Evolutionary conservation across 176 grass and related monocot genomes (phyloP).

Genomic region (Bothriochloa decipiens): DNA sequence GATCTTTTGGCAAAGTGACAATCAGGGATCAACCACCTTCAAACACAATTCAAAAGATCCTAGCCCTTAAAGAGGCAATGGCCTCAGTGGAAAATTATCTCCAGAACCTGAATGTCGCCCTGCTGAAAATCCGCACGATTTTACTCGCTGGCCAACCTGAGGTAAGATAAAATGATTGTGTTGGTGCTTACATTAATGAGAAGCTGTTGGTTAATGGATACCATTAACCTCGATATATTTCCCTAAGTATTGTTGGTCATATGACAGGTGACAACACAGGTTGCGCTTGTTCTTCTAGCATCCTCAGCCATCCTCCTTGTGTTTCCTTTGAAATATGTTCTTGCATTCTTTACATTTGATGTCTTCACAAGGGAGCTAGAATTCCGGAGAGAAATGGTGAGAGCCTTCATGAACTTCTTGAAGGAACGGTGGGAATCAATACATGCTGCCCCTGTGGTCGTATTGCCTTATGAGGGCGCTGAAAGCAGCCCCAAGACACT

Average conservation of each 20-base stretch:
- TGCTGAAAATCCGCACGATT: constrained; percentile 80
- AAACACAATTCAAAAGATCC: constrained; percentile 93
- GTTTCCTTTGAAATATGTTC: constrained; percentile 84
- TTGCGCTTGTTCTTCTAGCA: constrained; percentile 69
- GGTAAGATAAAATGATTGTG: constrained; percentile 54
- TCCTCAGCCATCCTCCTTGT: constrained; percentile 65
- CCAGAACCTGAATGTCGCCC: constrained; percentile 76
- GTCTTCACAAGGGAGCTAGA: constrained; percentile 78
- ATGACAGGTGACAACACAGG: constrained; percentile 83
- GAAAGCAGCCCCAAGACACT: constrained; percentile 31
- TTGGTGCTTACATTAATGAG: constrained; percentile 8
- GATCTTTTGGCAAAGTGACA: constrained; percentile 89
- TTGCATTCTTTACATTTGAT: constrained; percentile 64
- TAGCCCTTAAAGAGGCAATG: constrained; percentile 96
- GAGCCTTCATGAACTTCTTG: constrained; percentile 61
- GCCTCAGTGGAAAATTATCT: constrained; percentile 90
- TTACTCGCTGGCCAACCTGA: constrained; percentile 87
- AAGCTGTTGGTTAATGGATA: constrained; percentile 4
- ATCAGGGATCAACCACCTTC: constrained; percentile 91
- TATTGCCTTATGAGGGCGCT: constrained; percentile 71
- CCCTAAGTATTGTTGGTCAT: constrained; percentile 25
- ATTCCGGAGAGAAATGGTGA: constrained; percentile 79
- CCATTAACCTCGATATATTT: neutral
- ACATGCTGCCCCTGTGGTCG: constrained; percentile 75
- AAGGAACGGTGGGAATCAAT: constrained; percentile 83